Evolutionary conservation across 2,329 filamentous ascomycete genomes (phyloP), one percentile per base, ranked within the genome.

Genomic region (Aspergillus terreus): DNA sequence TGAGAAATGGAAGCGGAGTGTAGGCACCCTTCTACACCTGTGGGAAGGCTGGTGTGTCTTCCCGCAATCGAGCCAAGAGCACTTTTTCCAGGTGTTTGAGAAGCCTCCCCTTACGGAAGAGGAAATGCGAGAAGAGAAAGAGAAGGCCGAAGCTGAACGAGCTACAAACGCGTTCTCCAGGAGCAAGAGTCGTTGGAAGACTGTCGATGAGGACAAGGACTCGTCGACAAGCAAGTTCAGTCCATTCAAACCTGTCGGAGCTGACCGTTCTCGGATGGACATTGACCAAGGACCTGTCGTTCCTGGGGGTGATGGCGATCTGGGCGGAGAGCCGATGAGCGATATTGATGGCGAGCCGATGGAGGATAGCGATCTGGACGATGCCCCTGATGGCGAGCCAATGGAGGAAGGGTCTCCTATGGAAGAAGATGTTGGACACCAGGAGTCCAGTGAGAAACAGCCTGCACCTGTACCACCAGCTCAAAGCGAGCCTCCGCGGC

Each of bases 1-100:
- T 3, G 89, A 94, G 56, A 92, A 92, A 70, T 94, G 89, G 87
- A 88, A 88, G 69, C 82, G 88, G 46, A 90, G 87, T 61, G 78
- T 94, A 36, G 79, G 80, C 2, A 78, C 84, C 5, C 78, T 94
- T 2, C 73, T 94, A 7, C 79, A 81, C 44, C 73, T 90, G 33
- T 94, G 89, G 82, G 80, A 83, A 67, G 76, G 76, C 10, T 82
- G 79, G 77, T 81, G 76, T 60, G 79, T 82, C 1, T 95, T 95
- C 59, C 85, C 88, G 1, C 82, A 83, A 27, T 84, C 86, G 50
- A 85, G 82, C 44, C 88, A 92, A 58, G 86, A 88, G 56, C 72
- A 82, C 25, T 88, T 95, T 56, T 81, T 82, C 27, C 75, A 79
- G 49, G 81, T 81, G 11, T 95, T 95, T 62, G 83, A 88, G 56